Percentiles rank a stretch among this genome's conserved stretches.
Evolutionary conservation across 768 basidiomycete species (phyloP).

Genomic region (Brasilioporus rufonigricans): DNA sequence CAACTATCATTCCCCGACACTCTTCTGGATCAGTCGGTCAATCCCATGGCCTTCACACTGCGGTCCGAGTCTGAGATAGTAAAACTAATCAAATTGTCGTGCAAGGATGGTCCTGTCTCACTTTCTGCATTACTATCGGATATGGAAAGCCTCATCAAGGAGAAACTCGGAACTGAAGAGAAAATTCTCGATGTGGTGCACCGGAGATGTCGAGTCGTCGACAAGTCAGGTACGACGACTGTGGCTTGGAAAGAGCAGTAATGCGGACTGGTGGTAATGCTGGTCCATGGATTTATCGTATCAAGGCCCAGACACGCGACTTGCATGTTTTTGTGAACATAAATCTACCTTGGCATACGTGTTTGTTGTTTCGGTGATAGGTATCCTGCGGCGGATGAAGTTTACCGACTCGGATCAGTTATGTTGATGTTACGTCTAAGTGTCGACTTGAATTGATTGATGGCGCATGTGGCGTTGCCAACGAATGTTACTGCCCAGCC

Average conservation of each 20-base stretch:
- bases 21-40: slow-evolving; percentile 24
- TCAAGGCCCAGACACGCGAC: not conserved
- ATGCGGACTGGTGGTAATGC: slow-evolving; percentile 9
- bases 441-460: slow-evolving; percentile 19
- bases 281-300: not conserved
- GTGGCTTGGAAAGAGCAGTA: slow-evolving; percentile 26
- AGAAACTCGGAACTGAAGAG: slow-evolving; percentile 60
- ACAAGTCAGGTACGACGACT: slow-evolving; percentile 40
- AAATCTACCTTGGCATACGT: not conserved
- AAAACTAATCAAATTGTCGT: slow-evolving; percentile 45
- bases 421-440: not conserved
- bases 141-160: slow-evolving; percentile 23
- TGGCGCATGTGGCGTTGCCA: slow-evolving; percentile 23
- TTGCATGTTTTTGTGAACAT: not conserved
- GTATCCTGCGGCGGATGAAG: not conserved
- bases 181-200: slow-evolving; percentile 77
- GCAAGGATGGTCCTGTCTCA: slow-evolving; percentile 40
- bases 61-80: slow-evolving; percentile 79
- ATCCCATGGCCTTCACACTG: slow-evolving; percentile 49
- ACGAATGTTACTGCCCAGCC: slow-evolving; percentile 17
- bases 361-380: not conserved
- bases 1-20: slow-evolving; percentile 41
- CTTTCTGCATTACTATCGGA: slow-evolving; percentile 22
- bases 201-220: slow-evolving; percentile 61
- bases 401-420: not conserved